Base-by-base conservation (phyloP, 345 rosid species). In the Physaria fendleri region DNA sequence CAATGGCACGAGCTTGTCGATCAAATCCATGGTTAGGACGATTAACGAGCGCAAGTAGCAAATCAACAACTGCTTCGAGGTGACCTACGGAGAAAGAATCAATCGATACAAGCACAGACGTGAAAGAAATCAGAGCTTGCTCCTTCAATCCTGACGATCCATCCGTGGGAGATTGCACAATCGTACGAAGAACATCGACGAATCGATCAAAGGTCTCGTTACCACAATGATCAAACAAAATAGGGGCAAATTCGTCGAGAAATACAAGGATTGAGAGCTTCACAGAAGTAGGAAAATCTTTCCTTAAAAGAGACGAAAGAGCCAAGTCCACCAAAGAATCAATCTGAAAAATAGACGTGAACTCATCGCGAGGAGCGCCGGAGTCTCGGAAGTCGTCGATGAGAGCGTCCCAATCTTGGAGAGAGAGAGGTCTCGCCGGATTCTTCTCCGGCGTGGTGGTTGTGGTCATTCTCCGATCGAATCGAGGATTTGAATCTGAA, bases 21-120 rank as follows among this genome's bases (percentile, higher is more conserved):
- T 93, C 97, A 3, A 78, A 63, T 3, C 95, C 88, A 27, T 89
- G 97, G 52, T 93, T 93, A 5, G 95, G 97, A 30, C 95, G 85
- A 75, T 88, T 90, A 44, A 88, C 70, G 4, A 93, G 80, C 5
- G 83, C 76, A 18, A 92, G 62, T 2, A 92, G 68, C 79, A 88
- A 72, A 58, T 87, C 95, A 8, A 83, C 85, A 55, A 88, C 70
- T 9, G 71, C 61, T 74, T 81, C 95, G 14, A 74, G 56, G 38
- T 59, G 73, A 11, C 67, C 69, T 14, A 56, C 7, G 32, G 72
- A 78, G 53, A 80, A 77, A 12, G 81, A 76, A 63, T 78, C 76
- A 10, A 80, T n/a, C 14, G 95, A 79, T 14, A 87, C 72, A 4
- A 89, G 74, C 52, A 93, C 76, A 23, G 94, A 87, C 15, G 94